Conservation (phyloP, 768 basidiomycete genomes). For the Russula sp. region DNA sequence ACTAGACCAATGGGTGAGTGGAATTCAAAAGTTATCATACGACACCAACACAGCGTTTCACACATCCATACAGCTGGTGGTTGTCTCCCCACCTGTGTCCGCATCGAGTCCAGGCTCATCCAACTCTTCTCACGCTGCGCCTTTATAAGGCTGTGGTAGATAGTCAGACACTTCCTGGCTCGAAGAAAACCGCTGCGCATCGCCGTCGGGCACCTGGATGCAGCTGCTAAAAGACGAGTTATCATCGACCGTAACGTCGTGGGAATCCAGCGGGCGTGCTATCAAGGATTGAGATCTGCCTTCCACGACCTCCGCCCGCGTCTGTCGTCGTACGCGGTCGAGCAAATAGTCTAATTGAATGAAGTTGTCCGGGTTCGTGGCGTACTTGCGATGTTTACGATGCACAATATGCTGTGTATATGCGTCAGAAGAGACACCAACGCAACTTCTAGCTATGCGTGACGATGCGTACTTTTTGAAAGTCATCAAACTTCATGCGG, state of each 20-base stretch:
- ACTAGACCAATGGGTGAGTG: constrained; percentile 5
- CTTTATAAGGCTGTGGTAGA: constrained; percentile 21
- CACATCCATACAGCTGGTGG: neutral
- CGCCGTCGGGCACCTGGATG: neutral
- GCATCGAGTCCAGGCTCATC: constrained; percentile 15
- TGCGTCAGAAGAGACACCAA: neutral
- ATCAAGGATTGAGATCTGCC: constrained; percentile 15
- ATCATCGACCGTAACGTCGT: neutral
- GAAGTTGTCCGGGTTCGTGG: constrained; percentile 72
- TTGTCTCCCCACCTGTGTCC: constrained; percentile 1
- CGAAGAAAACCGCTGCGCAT: constrained; percentile 10
- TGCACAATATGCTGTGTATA: constrained; percentile 59
- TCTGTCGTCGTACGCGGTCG: constrained; percentile 48
- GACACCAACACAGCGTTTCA: neutral
- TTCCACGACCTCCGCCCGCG: constrained; percentile 32
- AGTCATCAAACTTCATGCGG: constrained; percentile 82
- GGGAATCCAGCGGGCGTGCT: constrained; percentile 6
- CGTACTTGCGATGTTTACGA: constrained; percentile 78
- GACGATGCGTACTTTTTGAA: constrained; percentile 55
- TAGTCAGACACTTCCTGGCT: constrained; percentile 24
- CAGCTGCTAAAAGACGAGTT: constrained; percentile 5
- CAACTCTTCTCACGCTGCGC: constrained; percentile 5
- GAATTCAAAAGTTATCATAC: constrained; percentile 4
- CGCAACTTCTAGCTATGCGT: neutral
- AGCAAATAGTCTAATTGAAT: constrained; percentile 71